Base-by-base conservation (phyloP, 768 basidiomycete species). In the Collybia sordida region DNA sequence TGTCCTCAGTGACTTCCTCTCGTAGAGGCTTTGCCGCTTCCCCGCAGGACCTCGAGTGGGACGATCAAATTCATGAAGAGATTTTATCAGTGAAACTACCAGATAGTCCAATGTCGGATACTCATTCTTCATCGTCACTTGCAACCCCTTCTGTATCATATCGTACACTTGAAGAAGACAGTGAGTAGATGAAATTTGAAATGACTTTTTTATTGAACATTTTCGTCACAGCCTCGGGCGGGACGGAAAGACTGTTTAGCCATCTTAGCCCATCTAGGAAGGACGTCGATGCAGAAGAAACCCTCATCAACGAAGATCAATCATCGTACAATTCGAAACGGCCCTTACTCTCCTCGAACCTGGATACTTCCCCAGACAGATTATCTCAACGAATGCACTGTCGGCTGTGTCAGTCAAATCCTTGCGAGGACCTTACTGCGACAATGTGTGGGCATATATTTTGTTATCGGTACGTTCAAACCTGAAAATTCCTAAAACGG, bases 371-470 rank as follows among this genome's bases (percentile, higher is more conserved):
- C 9, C 31, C 9, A 12, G 31, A 31, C 11, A 14, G 6, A 11
- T 50, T 43, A 36, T 46, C 40, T 23, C 49, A 58, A 37, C 58
- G 60, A 4, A 58, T 81, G 42, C 75, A 82, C 41, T 84, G 80
- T 49, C 73, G 83, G 22, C 62, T 72, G 1, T 84, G 82, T 54
- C 64, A 69, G 4, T 59, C 65, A 21, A 73, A 82, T 45, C 71
- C 74, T 1, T 80, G 79, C 45, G 71, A 74, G 28, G 73, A 82
- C 50, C 72, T 76, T 39, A 83, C 79, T 2, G 82, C 76, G 18
- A 83, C 79, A 3, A 77, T 81, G 63, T 85, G 83, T 56, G 83
- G 83, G 3, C 83, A 85, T 53, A 56, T 85, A 15, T 85, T 85
- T 54, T 85, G 83, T 56, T 72, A 79, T 47, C 50, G 70, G 83